Percentiles rank a stretch among this genome's conserved stretches.
Evolutionary conservation across 305 asterid genomes (phyloP).

Genomic region (Coffea humblotiana): DNA sequence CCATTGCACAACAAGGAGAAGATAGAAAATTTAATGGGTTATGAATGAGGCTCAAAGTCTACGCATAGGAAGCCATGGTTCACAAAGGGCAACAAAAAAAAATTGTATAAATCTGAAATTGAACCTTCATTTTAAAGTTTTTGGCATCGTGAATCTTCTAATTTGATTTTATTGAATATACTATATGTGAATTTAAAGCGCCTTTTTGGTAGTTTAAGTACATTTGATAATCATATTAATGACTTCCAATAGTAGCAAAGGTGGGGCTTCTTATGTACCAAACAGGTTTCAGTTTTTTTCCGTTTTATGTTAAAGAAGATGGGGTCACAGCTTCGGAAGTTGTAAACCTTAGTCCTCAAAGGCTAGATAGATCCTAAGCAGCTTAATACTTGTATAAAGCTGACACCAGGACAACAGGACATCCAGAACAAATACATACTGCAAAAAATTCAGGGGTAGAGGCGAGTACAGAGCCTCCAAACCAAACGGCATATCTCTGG

Average conservation of each 20-base stretch:
- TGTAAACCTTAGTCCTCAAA: background rate
- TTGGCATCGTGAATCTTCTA: background rate
- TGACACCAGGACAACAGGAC: background rate
- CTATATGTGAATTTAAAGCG: background rate
- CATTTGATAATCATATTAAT: background rate
- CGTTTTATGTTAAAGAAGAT: background rate
- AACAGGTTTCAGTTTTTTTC: background rate
- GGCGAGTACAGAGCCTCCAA: constrained; percentile 95
- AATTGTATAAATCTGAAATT: background rate
- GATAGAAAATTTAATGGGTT: background rate
- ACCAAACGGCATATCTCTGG: constrained; percentile 97
- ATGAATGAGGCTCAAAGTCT: background rate
- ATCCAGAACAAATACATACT: constrained; percentile 36
- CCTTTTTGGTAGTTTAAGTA: background rate
- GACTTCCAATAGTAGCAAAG: background rate
- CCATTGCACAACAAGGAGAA: background rate
- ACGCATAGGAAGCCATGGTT: background rate
- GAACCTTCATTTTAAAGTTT: background rate
- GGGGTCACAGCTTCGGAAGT: background rate
- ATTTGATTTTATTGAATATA: background rate
- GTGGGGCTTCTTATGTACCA: background rate
- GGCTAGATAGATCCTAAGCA: background rate
- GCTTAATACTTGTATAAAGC: background rate
- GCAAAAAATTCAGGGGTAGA: constrained; percentile 88
- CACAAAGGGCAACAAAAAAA: background rate